Percentiles rank a stretch among this genome's conserved stretches.
phyloP scores from a whole-genome alignment of 129 eudicot species.

The Lactuca saligna region DNA sequence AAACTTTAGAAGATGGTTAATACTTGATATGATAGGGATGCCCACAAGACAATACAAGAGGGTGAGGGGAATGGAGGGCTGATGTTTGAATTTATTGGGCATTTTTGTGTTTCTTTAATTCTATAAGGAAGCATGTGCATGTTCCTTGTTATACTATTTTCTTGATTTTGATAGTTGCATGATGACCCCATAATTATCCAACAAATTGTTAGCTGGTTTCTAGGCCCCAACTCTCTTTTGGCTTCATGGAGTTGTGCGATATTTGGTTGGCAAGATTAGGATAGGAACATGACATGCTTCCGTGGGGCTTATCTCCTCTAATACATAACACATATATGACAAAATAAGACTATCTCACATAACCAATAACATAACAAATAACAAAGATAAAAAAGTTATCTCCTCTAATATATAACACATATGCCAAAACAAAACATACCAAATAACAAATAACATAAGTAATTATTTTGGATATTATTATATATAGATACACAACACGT shows the following conservation, averaged over 20 bases:
- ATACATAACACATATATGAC: conserved; percentile 4
- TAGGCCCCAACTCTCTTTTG: conserved; percentile 31
- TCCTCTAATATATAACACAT: no score
- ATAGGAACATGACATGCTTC: background rate
- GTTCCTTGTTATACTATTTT: conserved; percentile 23
- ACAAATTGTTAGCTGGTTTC: conserved; percentile 38
- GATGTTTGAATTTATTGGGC: conserved; percentile 23
- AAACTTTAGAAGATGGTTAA: conserved; percentile 20
- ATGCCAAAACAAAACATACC: no score
- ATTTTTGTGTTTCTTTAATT: conserved; percentile 14
- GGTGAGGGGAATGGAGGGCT: background rate
- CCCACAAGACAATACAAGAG: conserved; percentile 21
- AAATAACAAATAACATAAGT: no score
- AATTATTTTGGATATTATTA: no score
- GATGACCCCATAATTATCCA: conserved; percentile 28
- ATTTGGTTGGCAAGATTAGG: conserved; percentile 34
- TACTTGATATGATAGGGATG: conserved; percentile 29
- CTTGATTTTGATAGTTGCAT: conserved; percentile 39
- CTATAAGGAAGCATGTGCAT: conserved; percentile 34
- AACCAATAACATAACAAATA: background rate
- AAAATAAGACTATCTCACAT: background rate
- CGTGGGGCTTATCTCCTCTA: conserved; percentile 2
- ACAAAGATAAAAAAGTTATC: no score
- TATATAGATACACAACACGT: no score
- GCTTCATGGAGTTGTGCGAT: conserved; percentile 32